Conservation (phyloP, 179 eudicot genomes). For the Beta lomatogona region DNA sequence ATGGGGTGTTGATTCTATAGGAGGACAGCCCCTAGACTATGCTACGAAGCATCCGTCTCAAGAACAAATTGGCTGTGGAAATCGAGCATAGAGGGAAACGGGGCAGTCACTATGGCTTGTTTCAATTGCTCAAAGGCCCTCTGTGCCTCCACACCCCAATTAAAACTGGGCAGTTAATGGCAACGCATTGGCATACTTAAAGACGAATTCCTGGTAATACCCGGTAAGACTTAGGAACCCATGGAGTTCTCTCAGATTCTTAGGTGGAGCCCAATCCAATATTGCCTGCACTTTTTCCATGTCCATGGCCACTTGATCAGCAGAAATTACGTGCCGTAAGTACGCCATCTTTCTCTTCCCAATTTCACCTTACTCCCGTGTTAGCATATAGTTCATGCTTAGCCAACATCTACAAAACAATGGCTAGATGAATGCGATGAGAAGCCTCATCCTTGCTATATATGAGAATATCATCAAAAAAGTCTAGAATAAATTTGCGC, state of each 20-base stretch:
- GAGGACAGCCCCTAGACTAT: too few species aligned
- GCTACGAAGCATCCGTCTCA: too few species aligned
- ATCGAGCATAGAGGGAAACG: too few species aligned
- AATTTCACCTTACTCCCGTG: background rate
- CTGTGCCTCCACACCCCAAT: background rate
- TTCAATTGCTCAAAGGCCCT: too few species aligned
- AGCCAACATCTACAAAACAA: background rate
- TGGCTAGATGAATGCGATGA: background rate
- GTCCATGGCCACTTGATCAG: background rate
- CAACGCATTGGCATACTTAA: background rate
- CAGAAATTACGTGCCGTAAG: background rate
- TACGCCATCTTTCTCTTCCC: background rate
- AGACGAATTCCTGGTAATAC: background rate
- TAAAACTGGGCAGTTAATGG: background rate
- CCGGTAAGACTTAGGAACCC: background rate
- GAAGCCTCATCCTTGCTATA: background rate
- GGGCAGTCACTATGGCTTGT: too few species aligned
- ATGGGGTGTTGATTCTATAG: too few species aligned
- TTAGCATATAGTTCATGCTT: background rate
- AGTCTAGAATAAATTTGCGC: too few species aligned
- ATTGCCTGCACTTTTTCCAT: background rate
- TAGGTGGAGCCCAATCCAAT: background rate
- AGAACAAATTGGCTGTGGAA: too few species aligned
- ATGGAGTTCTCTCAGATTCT: background rate
- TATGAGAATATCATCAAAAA: too few species aligned